Percentiles rank a stretch among this genome's conserved stretches.
These are phyloP conservation scores for Alloteropsis semialata DNA, from an alignment of 176 grass and related monocot species.

Conservation along the genomic window DNA sequence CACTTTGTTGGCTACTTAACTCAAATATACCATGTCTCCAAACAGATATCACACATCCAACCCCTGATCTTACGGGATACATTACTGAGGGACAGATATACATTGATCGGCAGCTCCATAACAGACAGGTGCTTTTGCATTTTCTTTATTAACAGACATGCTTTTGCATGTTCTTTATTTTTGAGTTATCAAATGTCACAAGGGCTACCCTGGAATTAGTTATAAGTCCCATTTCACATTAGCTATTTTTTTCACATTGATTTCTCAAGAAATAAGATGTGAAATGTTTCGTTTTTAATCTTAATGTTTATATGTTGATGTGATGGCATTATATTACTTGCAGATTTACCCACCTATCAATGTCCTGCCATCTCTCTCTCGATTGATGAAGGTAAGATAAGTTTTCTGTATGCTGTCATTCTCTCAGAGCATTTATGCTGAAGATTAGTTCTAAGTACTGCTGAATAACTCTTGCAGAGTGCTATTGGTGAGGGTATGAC, in stretches of 20 bases:
- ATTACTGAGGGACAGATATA: constrained; percentile 99
- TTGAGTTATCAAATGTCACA: neutral
- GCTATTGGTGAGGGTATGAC: constrained; percentile 99
- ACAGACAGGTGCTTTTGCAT: constrained; percentile 78
- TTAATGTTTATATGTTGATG: constrained; percentile 3
- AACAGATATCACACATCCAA: constrained; percentile 99
- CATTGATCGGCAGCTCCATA: constrained; percentile 95
- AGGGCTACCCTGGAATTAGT: neutral
- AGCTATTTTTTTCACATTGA: neutral
- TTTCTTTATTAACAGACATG: constrained; percentile 1
- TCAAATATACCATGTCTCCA: neutral
- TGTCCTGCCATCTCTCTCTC: constrained; percentile 93
- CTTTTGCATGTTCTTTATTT: neutral
- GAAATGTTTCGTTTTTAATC: neutral
- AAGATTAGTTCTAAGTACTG: constrained; percentile 21
- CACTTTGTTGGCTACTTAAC: neutral
- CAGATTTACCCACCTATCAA: constrained; percentile 99
- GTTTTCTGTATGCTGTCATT: neutral
- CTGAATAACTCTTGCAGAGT: constrained; percentile 61
- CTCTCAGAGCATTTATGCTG: neutral
- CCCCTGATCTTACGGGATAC: constrained; percentile 97
- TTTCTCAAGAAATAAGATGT: neutral
- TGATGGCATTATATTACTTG: constrained; percentile 37
- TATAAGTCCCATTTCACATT: constrained; percentile 1
- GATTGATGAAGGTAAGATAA: constrained; percentile 88